Base-by-base conservation (phyloP, 176 grass and related monocot genomes). In the Rhynchospora breviuscula region DNA sequence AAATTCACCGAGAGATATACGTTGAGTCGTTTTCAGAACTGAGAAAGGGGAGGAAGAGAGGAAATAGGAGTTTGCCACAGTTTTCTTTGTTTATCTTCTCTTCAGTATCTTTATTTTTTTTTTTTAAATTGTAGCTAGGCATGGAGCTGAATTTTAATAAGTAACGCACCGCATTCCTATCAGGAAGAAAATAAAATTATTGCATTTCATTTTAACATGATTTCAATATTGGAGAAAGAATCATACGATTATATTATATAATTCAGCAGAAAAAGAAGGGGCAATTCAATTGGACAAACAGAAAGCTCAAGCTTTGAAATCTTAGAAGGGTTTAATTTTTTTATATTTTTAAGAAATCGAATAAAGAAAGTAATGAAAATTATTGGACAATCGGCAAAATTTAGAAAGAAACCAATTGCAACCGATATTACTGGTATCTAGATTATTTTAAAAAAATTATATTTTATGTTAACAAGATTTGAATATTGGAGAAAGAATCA, bases 21-120 rank as follows among this genome's bases (percentile, higher is more conserved):
- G 73, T 56, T 77, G 73, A 18, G 73, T 77, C 73, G 73, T 56
- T 77, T 77, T 77, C 73, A 77, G 47, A 56, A 77, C 48, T 31
- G 49, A 23, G 5, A 77, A 54, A 31, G 48, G 48, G 22, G 26
- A 75, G 46, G n/a, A 75, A 23, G 19, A 33, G 13, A 56, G 73
- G 23, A 77, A 53, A 56, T 77, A 77, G 29, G 59, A 23, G 49
- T 56, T 77, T 77, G 49, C 73, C 49, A 56, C 23, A 77, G 21
- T 29, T 77, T 77, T 18, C 13, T 23, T 56, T 77, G 47, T 77
- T 23, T 3, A 56, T 1, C 31, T 77, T 56, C 73, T 77, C 73
- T 77, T 0, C 52, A 11, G n/a, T 75, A 52, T 75, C 52, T 75
- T 75, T 75, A 75, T 46, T 75, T 75, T 75, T 22, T 31, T 29